Conservation (phyloP, 805 yeast genomes). For the Candida ipomoeae region DNA sequence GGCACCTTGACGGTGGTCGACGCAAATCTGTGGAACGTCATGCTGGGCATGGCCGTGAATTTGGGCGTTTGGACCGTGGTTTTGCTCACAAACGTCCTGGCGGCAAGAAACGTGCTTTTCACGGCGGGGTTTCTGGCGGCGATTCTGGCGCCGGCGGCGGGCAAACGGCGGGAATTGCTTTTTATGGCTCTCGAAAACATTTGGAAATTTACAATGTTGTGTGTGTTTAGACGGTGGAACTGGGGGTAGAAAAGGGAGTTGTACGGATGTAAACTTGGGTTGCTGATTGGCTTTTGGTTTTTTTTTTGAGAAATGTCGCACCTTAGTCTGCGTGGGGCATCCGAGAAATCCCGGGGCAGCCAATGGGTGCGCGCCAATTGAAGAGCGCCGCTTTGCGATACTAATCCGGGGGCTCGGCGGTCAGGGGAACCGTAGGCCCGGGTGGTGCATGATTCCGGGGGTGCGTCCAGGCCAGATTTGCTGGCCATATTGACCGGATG, state of each 20-base stretch:
- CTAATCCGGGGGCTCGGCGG: not conserved
- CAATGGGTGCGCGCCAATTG: conserved; percentile 17
- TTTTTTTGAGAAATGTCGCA: conserved; percentile 1
- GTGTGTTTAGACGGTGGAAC: not conserved
- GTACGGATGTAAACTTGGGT: not conserved
- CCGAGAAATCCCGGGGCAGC: conserved; percentile 19
- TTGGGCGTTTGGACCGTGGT: conserved; percentile 1
- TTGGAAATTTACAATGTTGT: conserved; percentile 1
- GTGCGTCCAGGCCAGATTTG: not conserved
- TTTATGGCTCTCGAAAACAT: conserved; percentile 36
- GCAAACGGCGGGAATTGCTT: conserved; percentile 26
- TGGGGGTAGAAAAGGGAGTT: not conserved
- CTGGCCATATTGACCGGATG: not conserved
- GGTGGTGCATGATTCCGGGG: not conserved
- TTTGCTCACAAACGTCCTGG: conserved; percentile 19
- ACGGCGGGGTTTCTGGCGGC: conserved; percentile 4
- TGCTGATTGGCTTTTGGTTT: conserved; percentile 2
- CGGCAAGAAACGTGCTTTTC: conserved; percentile 13
- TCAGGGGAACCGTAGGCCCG: not conserved
- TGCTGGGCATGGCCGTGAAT: conserved; percentile 12
- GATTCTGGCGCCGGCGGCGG: conserved; percentile 12
- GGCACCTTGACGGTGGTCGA: conserved; percentile 77
- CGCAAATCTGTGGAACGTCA: conserved; percentile 35
- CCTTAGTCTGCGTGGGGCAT: conserved; percentile 7
- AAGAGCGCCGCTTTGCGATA: not conserved